Evolutionary conservation across 2,329 filamentous ascomycete genomes (phyloP).

Genomic region (Aspergillus candidus): DNA sequence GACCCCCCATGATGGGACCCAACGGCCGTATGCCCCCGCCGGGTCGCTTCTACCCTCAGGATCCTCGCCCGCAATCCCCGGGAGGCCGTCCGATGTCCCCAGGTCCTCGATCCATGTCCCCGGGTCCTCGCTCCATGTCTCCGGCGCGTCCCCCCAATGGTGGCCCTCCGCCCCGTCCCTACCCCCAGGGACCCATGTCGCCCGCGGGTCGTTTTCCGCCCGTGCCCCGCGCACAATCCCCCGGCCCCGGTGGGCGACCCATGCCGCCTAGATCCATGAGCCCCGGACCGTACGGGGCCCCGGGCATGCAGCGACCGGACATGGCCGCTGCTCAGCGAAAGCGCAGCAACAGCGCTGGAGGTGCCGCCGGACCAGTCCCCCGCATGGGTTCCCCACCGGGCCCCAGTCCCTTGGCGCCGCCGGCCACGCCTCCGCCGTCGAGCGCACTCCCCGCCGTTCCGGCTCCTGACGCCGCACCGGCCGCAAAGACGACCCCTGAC

Average conservation of each 20-base stretch:
- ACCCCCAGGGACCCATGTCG: slow-evolving; percentile 26
- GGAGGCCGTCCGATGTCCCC: slow-evolving; percentile 21
- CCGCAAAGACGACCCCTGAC: slow-evolving; percentile 51
- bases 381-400: slow-evolving; percentile 13
- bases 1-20: slow-evolving; percentile 30
- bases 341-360: slow-evolving; percentile 42
- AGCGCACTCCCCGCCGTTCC: slow-evolving; percentile 40
- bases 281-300: slow-evolving; percentile 40
- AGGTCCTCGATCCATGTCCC: slow-evolving; percentile 19
- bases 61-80: slow-evolving; percentile 5
- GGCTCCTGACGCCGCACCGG: slow-evolving; percentile 27
- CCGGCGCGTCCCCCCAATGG: slow-evolving; percentile 19
- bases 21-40: slow-evolving; percentile 30
- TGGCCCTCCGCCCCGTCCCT: slow-evolving; percentile 24
- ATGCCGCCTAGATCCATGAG: slow-evolving; percentile 31
- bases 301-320: slow-evolving; percentile 36
- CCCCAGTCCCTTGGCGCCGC: slow-evolving; percentile 25
- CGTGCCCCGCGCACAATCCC: slow-evolving; percentile 32
- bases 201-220: slow-evolving; percentile 29
- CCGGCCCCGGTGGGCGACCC: slow-evolving; percentile 20
- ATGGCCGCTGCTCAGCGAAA: slow-evolving; percentile 34
- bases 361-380: slow-evolving; percentile 20
- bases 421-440: slow-evolving; percentile 29
- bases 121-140: slow-evolving; percentile 23
- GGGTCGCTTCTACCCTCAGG: slow-evolving; percentile 31